Base-by-base conservation (phyloP, 2,329 filamentous ascomycete genomes). In the Alternaria conjuncta region DNA sequence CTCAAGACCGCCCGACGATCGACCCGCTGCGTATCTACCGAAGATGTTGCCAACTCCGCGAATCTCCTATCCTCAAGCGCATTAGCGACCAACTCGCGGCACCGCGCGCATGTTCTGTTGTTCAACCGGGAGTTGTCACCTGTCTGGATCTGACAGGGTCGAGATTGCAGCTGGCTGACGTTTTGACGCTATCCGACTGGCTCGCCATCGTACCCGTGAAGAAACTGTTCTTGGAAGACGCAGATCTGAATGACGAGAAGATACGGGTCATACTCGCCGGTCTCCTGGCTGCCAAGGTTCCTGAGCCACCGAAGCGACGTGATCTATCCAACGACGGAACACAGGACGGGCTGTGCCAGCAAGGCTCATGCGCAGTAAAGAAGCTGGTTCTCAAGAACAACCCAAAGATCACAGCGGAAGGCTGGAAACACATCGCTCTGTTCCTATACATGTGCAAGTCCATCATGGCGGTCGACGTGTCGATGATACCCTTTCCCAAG, bases 21-120 rank as follows among this genome's bases (percentile, higher is more conserved):
- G 96, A 97, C 75, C 95, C 96, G 3, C 88, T 94, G 13, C 88
- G 95, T 61, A 97, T 99, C 73, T 99, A 99, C 79, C 88, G 95
- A 69, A 87, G 96, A 75, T 98, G 96, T 78, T 98, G 96, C 77
- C 95, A 98, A 76, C 83, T 99, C 28, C 88, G 96, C 61, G 96
- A 98, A 81, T 96, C 94, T 0, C 93, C 94, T 0, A 94, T 97
- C 56, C 83, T 98, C 20, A 97, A 96, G 79, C 93, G 92, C 74
- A 91, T 99, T 50, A 95, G 93, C 0, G 93, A 97, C 73, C 94
- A 97, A 78, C 90, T 99, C 5, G 88, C 88, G 41, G 88, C 90
- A 41, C 86, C 90, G 1, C 86, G 87, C n/a, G 91, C 91, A 54
- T 88, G 86, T 28, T 85, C 89, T 10, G 80, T 86, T 2, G 85